Base-by-base conservation (phyloP, 2,329 filamentous ascomycete genomes). In the Trichoderma polysporum region DNA sequence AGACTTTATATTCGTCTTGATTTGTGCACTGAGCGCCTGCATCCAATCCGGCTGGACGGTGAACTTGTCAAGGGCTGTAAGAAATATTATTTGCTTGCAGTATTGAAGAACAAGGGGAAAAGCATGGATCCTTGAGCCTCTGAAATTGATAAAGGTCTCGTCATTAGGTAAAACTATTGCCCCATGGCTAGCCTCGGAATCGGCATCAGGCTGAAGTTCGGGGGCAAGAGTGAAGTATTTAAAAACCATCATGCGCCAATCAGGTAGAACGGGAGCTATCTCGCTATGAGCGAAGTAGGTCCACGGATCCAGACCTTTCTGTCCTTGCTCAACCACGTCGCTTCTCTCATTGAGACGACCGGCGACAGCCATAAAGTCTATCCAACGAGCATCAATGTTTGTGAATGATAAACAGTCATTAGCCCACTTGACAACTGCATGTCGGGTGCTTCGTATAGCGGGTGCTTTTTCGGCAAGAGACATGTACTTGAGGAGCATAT, bases 321-420 rank as follows among this genome's bases (percentile, higher is more conserved):
- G 89, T 1, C 93, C 95, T 79, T 98, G 94, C 75, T 99, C 95
- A 1, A 92, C 79, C 3, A 98, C 89, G 74, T 98, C 94, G 68
- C 89, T 90, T 53, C 91, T 87, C 75, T 94, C 91, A 59, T 88
- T 85, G 2, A 81, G 78, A 3, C 84, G 84, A 13, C 89, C 89
- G 17, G 87, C 88, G 9, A 95, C 82, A 8, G 94, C 94, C 58
- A 97, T 83, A 17, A 98, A 86, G 76, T 97, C 88, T 54, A 97
- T 91, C 92, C 93, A 97, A 57, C 95, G 87, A 29, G 88, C 95
- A 41, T 90, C 83, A 10, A 92, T 84, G 73, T 97, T 93, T 22
- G 84, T 84, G 72, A 93, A 97, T 0, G 90, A 87, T 5, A 99
- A 82, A 73, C 93, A 97, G 59, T 92, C 86, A 75, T 98, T 98